Evolutionary conservation across 108 stramenopile genomes (phyloP), one percentile per base, ranked within the genome.

Genomic region (Cyclotella kingstonii): DNA sequence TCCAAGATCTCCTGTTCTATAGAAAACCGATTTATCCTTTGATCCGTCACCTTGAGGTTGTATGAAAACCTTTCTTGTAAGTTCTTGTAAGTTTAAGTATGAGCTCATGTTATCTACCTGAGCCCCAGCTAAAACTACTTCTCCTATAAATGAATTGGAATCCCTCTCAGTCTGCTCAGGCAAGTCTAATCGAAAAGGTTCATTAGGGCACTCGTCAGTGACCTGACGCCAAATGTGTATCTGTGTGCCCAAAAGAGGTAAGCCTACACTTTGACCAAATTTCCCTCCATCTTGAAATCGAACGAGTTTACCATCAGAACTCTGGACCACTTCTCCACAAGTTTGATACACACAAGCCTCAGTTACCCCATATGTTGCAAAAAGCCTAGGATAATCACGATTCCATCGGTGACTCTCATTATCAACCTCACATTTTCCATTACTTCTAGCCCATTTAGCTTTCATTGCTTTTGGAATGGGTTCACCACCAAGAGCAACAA

Each of bases 311-410:
- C 4, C 42, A 8, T 11, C 38, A 23, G 5, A 29, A 11, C 31
- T 39, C 19, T 38, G 21, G 26, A 80, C 47, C 5, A 93, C 73
- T 69, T 83, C 82, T 33, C 87, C 87, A 46, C 65, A 73, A 1
- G 88, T 90, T 68, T 93, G 91, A 63, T 93, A 93, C 8, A 93
- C 91, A 55, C 91, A 93, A 10, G 91, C 91, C 80, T 93, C 91
- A 19, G 91, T 93, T 18, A 85, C 84, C 12, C 91, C 91, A 54
- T 93, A 93, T 28, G 91, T 93, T 3, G 87, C 82, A 15, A 79
- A 77, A 8, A 89, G 51, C n/a, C 79, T 60, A 52, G 79, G 81
- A 25, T 43, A 31, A 0, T 31, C 40, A 11, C 63, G 28, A 42
- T 69, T 38, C 25, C 49, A 61, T 10, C 11, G 7, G 41, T 44